These are phyloP conservation scores for Podila clonocystis DNA, from an alignment of 192 early-diverging fungal genomes.

Conservation along the genomic window DNA sequence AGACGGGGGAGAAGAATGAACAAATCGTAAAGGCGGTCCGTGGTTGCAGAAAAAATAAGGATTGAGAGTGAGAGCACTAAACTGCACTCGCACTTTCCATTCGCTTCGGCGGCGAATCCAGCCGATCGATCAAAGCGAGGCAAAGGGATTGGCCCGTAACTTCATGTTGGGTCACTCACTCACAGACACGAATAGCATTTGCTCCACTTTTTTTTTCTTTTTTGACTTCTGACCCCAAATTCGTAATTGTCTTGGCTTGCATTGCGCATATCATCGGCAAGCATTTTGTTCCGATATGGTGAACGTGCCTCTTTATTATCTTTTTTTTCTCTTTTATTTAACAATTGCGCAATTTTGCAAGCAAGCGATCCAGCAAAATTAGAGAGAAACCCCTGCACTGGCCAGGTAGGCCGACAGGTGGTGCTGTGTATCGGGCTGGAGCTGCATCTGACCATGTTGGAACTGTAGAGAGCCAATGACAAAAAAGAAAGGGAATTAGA, in stretches of 20 bases:
- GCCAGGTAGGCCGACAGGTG: constrained; percentile 27
- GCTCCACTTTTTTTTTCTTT: too few relatives aligned
- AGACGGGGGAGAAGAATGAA: not conserved
- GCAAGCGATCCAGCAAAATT: not conserved
- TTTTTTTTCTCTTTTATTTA: not conserved
- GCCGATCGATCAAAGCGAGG: not conserved
- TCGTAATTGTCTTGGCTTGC: too few relatives aligned
- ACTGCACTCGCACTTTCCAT: too few relatives aligned
- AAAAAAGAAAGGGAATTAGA: not conserved
- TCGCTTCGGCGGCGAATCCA: not conserved
- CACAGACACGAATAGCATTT: too few relatives aligned
- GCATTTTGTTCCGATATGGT: not conserved
- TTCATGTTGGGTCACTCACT: not conserved
- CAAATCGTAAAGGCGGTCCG: not conserved
- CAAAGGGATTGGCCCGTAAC: not conserved
- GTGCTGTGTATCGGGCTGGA: constrained; percentile 39
- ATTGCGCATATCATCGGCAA: too few relatives aligned
- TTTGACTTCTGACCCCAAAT: too few relatives aligned
- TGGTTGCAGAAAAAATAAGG: not conserved
- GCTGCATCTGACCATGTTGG: constrained; percentile 40
- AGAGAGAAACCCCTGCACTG: constrained; percentile 28
- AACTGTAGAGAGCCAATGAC: constrained; percentile 4
- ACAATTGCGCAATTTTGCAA: not conserved
- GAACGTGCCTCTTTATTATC: not conserved
- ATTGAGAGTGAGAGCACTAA: not conserved